These are phyloP conservation scores for Calycina marina DNA, from an alignment of 2,329 filamentous ascomycete species.

Conservation along the genomic window DNA sequence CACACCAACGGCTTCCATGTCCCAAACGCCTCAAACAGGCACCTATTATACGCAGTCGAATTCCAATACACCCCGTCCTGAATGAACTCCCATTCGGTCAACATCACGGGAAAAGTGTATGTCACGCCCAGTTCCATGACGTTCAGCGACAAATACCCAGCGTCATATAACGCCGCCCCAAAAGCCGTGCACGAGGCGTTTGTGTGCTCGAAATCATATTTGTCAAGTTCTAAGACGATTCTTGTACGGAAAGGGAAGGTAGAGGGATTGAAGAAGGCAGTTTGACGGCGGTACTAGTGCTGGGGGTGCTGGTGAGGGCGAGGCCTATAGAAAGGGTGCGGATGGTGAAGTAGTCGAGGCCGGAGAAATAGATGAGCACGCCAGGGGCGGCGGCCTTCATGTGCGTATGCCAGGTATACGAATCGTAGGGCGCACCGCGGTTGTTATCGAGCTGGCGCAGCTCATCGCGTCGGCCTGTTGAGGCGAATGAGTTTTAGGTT, in stretches of 20 bases:
- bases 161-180: neutral
- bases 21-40: neutral
- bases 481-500: slow-evolving; percentile 10
- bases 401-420: slow-evolving; percentile 29
- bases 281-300: slow-evolving; percentile 1
- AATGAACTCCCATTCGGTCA: neutral
- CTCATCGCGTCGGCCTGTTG: slow-evolving; percentile 26
- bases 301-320: slow-evolving; percentile 7
- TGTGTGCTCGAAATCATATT: slow-evolving; percentile 24
- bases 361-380: slow-evolving; percentile 32
- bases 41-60: neutral
- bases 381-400: slow-evolving; percentile 29
- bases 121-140: too few relatives aligned
- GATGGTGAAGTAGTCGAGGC: slow-evolving; percentile 27
- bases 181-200: neutral
- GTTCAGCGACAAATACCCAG: too few relatives aligned
- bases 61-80: neutral
- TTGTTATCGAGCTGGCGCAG: slow-evolving; percentile 20
- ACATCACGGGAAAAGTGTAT: neutral
- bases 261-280: slow-evolving; percentile 22
- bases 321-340: slow-evolving; percentile 8
- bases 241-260: slow-evolving; percentile 29
- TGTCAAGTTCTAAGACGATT: slow-evolving; percentile 33
- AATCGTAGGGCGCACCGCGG: slow-evolving; percentile 25
- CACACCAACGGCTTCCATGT: too few relatives aligned